Evolutionary conservation across 2,329 filamentous ascomycete species (phyloP).

Genomic region (Aspergillus tubingensis): DNA sequence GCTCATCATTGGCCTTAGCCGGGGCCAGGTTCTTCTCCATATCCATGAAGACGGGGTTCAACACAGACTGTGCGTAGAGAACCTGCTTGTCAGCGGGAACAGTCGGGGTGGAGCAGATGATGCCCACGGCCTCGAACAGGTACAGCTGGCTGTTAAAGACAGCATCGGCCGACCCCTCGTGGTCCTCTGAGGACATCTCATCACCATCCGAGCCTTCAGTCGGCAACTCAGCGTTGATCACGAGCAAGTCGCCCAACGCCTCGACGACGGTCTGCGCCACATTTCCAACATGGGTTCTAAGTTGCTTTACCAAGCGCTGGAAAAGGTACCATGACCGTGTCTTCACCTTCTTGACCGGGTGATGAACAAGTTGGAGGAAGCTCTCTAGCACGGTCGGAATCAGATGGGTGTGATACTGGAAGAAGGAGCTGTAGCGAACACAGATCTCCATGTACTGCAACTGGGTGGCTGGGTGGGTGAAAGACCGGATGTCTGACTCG

Average conservation of each 20-base stretch:
- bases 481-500: constrained; percentile 85
- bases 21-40: constrained; percentile 76
- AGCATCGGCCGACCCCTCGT: constrained; percentile 84
- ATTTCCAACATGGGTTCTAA: constrained; percentile 80
- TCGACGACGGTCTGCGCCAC: constrained; percentile 90
- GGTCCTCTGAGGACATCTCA: constrained; percentile 93
- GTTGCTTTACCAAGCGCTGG: constrained; percentile 84
- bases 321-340: constrained; percentile 97
- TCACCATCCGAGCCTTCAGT: constrained; percentile 75
- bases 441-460: constrained; percentile 99
- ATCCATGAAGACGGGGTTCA: constrained; percentile 86
- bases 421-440: constrained; percentile 89
- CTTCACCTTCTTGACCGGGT: constrained; percentile 81
- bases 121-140: constrained; percentile 91
- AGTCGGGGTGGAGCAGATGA: constrained; percentile 77
- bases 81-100: constrained; percentile 84
- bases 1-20: constrained; percentile 78
- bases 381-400: constrained; percentile 87
- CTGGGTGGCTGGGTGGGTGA: constrained; percentile 86
- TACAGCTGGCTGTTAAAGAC: constrained; percentile 90
- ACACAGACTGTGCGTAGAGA: constrained; percentile 80
- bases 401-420: constrained; percentile 77
- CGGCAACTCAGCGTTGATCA: constrained; percentile 86
- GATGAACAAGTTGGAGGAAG: constrained; percentile 88
- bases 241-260: constrained; percentile 82